Percentiles rank a stretch among this genome's conserved stretches.
phyloP scores from a whole-genome alignment of 768 basidiomycete species.

The Tulasnella sp. region DNA sequence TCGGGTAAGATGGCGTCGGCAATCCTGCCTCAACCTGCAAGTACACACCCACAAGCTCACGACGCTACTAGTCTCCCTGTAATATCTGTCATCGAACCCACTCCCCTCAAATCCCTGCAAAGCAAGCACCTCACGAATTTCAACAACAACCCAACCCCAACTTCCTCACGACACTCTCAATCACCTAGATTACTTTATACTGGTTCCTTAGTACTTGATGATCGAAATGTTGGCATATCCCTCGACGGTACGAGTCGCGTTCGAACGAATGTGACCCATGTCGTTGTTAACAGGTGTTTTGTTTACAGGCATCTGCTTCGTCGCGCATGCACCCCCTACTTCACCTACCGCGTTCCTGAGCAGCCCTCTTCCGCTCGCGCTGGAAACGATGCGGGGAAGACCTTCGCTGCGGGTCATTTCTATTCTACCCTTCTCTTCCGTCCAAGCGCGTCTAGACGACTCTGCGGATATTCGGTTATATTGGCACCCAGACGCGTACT shows the following conservation, averaged over 20 bases:
- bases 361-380: slow-evolving; percentile 20
- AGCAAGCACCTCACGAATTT: slow-evolving; percentile 2
- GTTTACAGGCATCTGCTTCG: slow-evolving; percentile 25
- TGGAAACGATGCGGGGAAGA: slow-evolving; percentile 26
- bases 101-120: slow-evolving; percentile 4
- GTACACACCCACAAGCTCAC: neutral
- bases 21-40: neutral
- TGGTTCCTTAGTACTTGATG: slow-evolving; percentile 20
- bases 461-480: slow-evolving; percentile 20
- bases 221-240: slow-evolving; percentile 10
- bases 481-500: slow-evolving; percentile 22
- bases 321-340: slow-evolving; percentile 18
- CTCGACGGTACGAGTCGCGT: slow-evolving; percentile 16
- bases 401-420: slow-evolving; percentile 20
- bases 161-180: slow-evolving; percentile 12
- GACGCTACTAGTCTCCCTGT: slow-evolving; percentile 9
- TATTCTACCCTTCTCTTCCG: neutral
- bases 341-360: slow-evolving; percentile 24
- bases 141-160: slow-evolving; percentile 17
- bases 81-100: slow-evolving; percentile 16
- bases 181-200: slow-evolving; percentile 20
- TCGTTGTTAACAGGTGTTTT: neutral
- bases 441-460: slow-evolving; percentile 21
- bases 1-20: neutral
- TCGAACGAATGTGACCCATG: neutral